These are phyloP conservation scores for Dendrobium officinale DNA, from an alignment of 106 monocot genomes.

Conservation along the genomic window DNA sequence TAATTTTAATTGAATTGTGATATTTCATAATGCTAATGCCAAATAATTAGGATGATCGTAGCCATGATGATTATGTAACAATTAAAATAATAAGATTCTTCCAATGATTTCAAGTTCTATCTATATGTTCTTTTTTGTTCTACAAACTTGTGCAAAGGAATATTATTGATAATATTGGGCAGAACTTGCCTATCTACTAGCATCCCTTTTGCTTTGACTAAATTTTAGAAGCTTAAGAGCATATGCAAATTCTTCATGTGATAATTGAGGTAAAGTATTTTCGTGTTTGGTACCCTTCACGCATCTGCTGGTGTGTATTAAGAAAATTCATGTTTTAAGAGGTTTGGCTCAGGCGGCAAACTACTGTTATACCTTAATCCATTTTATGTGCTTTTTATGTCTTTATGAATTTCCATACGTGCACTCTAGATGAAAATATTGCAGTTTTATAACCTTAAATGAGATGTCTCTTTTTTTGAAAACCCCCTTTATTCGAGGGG, in stretches of 20 bases:
- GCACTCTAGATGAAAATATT: background rate
- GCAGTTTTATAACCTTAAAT: background rate
- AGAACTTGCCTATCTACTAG: too few species aligned
- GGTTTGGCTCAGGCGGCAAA: background rate
- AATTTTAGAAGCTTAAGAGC: background rate
- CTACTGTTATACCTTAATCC: background rate
- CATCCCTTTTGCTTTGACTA: background rate
- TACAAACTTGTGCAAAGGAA: too few species aligned
- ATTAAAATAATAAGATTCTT: too few species aligned
- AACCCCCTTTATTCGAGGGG: background rate
- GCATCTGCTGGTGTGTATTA: background rate
- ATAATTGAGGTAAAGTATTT: background rate
- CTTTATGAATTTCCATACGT: background rate
- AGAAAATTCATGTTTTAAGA: background rate
- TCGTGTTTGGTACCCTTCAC: background rate
- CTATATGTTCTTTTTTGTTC: too few species aligned
- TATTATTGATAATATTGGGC: too few species aligned
- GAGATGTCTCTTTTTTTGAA: background rate
- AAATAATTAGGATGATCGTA: too few species aligned
- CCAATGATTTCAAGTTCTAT: too few species aligned
- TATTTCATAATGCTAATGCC: too few species aligned
- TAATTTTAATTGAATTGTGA: too few species aligned
- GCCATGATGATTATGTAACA: too few species aligned
- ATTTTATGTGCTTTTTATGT: background rate
- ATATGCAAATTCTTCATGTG: background rate